These are phyloP conservation scores for Mycosphaerella sp. DNA, from an alignment of 2,329 filamentous ascomycete genomes.

Conservation along the genomic window DNA sequence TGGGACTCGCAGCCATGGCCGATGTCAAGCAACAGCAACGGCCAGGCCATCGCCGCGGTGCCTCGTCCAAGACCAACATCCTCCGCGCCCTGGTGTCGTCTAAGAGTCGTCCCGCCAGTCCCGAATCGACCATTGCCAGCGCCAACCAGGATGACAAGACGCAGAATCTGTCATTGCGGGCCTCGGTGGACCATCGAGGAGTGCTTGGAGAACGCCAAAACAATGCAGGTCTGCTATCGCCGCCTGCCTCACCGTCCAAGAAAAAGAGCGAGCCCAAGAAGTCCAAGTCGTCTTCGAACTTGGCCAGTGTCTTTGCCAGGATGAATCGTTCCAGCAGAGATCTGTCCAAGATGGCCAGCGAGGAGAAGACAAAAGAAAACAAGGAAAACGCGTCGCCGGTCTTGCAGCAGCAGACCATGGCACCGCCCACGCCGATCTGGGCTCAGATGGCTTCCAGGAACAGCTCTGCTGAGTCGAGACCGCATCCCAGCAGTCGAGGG, in stretches of 20 bases:
- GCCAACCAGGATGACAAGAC: constrained; percentile 24
- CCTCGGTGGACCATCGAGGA: constrained; percentile 18
- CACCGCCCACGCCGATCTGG: constrained; percentile 64
- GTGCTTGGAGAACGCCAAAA: constrained; percentile 30
- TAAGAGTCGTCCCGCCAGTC: constrained; percentile 41
- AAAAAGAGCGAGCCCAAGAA: constrained; percentile 48
- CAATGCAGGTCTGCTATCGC: constrained; percentile 28
- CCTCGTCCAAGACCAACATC: constrained; percentile 38
- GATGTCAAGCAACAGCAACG: constrained; percentile 14
- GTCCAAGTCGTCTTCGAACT: constrained; percentile 73
- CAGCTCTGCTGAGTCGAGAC: constrained; percentile 15
- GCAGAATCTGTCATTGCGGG: constrained; percentile 39
- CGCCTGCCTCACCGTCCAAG: constrained; percentile 28
- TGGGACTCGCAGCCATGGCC: constrained; percentile 3
- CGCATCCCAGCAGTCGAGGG: constrained; percentile 42
- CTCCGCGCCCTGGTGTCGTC: constrained; percentile 50
- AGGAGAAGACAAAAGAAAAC: constrained; percentile 70
- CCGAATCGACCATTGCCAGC: constrained; percentile 40
- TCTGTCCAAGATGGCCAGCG: constrained; percentile 47
- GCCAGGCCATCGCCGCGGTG: constrained; percentile 24
- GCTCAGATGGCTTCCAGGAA: constrained; percentile 58
- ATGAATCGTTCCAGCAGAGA: constrained; percentile 62
- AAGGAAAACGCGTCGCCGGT: constrained; percentile 76
- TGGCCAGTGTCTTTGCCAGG: constrained; percentile 68
- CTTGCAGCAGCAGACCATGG: constrained; percentile 32